Conservation (phyloP, 1,284 basidiomycete genomes). For the Ustanciosporium gigantosporum region DNA sequence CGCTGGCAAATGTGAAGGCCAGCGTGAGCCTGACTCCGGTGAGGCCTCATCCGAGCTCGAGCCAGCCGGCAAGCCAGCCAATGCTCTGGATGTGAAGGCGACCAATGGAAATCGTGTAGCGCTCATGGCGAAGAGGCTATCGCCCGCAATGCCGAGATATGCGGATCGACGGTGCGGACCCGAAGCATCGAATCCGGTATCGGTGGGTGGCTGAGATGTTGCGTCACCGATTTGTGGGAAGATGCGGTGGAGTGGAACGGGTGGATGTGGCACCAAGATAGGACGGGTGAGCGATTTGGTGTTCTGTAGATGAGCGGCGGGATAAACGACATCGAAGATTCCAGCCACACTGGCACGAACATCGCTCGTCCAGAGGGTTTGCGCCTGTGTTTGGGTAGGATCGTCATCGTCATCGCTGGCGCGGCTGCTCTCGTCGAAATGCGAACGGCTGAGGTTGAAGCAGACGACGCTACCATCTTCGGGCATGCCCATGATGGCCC, state of each 20-base stretch:
- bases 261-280: slow-evolving; percentile 45
- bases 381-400: neutral
- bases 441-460: slow-evolving; percentile 43
- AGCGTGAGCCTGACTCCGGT: neutral
- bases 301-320: slow-evolving; percentile 37
- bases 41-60: neutral
- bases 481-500: slow-evolving; percentile 49
- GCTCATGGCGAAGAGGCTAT: slow-evolving; percentile 54
- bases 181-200: neutral
- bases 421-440: slow-evolving; percentile 2
- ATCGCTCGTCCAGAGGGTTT: slow-evolving; percentile 38
- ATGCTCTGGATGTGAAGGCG: slow-evolving; percentile 34
- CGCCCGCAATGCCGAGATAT: slow-evolving; percentile 50
- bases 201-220: neutral
- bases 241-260: slow-evolving; percentile 27
- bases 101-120: slow-evolving; percentile 45
- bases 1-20: slow-evolving; percentile 15
- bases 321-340: slow-evolving; percentile 52
- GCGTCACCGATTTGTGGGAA: slow-evolving; percentile 37
- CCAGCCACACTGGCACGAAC: slow-evolving; percentile 40
- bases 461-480: slow-evolving; percentile 55
- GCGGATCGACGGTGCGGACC: slow-evolving; percentile 18
- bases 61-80: slow-evolving; percentile 17
- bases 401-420: slow-evolving; percentile 2
- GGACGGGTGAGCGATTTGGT: slow-evolving; percentile 38